These are phyloP conservation scores for Pseudogymnoascus pannorum DNA, from an alignment of 2,329 filamentous ascomycete genomes.

Conservation along the genomic window DNA sequence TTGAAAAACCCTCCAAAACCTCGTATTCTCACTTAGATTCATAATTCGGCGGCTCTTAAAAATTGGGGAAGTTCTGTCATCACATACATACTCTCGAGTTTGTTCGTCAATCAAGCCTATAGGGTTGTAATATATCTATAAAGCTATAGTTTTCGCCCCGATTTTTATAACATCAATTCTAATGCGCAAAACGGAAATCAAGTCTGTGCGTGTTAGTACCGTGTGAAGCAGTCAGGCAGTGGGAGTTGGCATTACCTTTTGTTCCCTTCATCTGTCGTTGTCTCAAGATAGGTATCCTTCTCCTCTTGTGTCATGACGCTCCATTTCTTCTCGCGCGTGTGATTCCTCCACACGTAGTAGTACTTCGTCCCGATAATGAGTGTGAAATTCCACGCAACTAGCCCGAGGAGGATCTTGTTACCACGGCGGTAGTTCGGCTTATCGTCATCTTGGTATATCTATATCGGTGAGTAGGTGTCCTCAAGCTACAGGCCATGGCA, in stretches of 20 bases:
- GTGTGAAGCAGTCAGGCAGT: neutral
- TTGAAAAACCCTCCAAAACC: neutral
- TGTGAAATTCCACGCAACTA: conserved; percentile 39
- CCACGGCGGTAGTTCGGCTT: conserved; percentile 46
- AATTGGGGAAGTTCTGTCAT: too few species aligned
- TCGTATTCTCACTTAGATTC: neutral
- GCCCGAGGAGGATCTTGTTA: conserved; percentile 46
- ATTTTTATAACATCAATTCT: neutral
- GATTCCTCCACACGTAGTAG: conserved; percentile 41
- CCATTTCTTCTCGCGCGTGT: conserved; percentile 35
- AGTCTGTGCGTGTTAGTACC: conserved; percentile 2
- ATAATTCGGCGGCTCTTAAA: neutral
- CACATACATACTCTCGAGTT: too few species aligned
- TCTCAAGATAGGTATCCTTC: conserved; percentile 38
- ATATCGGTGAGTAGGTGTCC: neutral
- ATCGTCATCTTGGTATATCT: conserved; percentile 38
- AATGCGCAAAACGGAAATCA: conserved; percentile 13
- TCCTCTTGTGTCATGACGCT: conserved; percentile 37
- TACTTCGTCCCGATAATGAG: conserved; percentile 40
- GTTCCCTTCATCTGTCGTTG: conserved; percentile 35
- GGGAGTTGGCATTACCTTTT: conserved; percentile 24
- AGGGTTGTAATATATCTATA: neutral
- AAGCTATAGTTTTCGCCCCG: neutral
- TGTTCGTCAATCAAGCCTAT: neutral
- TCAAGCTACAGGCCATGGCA: neutral